phyloP scores from a whole-genome alignment of 257 asterid species.

The Verbena officinalis region DNA sequence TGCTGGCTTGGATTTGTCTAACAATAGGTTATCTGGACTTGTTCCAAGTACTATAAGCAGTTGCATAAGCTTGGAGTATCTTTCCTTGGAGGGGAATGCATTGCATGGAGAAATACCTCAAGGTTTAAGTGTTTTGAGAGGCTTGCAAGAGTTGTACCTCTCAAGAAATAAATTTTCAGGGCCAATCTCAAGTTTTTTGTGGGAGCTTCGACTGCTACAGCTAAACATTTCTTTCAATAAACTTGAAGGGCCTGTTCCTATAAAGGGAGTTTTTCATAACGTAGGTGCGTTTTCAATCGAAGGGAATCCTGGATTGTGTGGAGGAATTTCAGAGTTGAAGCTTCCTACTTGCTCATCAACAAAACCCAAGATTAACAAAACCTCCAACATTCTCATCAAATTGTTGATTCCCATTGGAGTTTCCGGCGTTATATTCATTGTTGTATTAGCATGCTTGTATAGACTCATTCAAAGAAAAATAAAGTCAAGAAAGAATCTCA shows the following conservation, averaged over 20 bases:
- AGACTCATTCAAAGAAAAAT: too few relatives aligned
- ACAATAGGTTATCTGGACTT: conserved; percentile 28
- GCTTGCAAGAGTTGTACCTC: too few relatives aligned
- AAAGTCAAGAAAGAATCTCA: not conserved
- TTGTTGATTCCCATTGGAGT: not conserved
- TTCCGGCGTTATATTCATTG: not conserved
- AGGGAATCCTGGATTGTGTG: conserved; percentile 23
- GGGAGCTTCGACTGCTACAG: too few relatives aligned
- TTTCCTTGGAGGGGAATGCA: conserved; percentile 18
- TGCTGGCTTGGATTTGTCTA: conserved; percentile 23
- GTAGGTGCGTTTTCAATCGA: not conserved
- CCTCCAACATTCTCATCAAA: not conserved
- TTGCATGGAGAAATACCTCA: not conserved
- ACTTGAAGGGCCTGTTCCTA: conserved; percentile 26
- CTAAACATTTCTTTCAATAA: conserved; percentile 34
- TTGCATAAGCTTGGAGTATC: conserved; percentile 14
- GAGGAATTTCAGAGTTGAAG: not conserved
- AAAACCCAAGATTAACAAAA: conserved; percentile 7
- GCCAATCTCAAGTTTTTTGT: too few relatives aligned
- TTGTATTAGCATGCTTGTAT: not conserved
- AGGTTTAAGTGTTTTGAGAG: too few relatives aligned
- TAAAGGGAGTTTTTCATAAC: conserved; percentile 11
- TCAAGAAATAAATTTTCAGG: too few relatives aligned
- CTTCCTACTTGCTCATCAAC: conserved; percentile 25
- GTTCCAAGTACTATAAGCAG: conserved; percentile 28